Percentiles rank a stretch among this genome's conserved stretches.
These are phyloP conservation scores for Pleurotus salmoneostramineus DNA, from an alignment of 768 basidiomycete genomes.

Conservation along the genomic window DNA sequence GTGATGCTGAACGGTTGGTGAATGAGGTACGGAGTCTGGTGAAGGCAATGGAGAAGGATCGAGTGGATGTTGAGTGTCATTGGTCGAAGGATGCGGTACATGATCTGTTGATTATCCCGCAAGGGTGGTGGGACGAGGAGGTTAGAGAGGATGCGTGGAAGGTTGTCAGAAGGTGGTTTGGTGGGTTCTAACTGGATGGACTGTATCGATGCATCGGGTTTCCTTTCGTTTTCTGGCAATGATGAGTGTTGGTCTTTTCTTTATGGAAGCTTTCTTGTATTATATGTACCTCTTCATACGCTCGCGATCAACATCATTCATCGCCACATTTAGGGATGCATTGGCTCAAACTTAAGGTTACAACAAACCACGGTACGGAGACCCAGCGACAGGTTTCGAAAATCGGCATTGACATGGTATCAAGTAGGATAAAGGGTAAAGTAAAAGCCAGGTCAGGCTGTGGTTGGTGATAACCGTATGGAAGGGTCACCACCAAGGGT, in stretches of 20 bases:
- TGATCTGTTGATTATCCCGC: conserved; percentile 38
- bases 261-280: too few species aligned
- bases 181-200: not conserved
- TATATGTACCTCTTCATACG: too few species aligned
- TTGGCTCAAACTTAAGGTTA: too few species aligned
- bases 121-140: conserved; percentile 40
- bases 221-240: not conserved
- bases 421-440: too few species aligned
- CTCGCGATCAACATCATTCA: too few species aligned
- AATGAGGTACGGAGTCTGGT: conserved; percentile 40
- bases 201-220: not conserved
- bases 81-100: conserved; percentile 39
- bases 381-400: too few species aligned
- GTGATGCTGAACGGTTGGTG: conserved; percentile 49
- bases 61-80: conserved; percentile 26
- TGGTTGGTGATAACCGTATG: too few species aligned
- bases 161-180: conserved; percentile 28
- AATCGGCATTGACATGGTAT: too few species aligned
- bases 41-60: conserved; percentile 33
- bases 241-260: not conserved
- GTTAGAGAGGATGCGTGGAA: conserved; percentile 33
- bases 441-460: too few species aligned
- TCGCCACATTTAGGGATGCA: too few species aligned
- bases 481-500: too few species aligned
- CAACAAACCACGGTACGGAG: too few species aligned